Percentiles rank a stretch among this genome's conserved stretches.
phyloP scores from a whole-genome alignment of 441 rosid species.

The Aquilaria agallochum region DNA sequence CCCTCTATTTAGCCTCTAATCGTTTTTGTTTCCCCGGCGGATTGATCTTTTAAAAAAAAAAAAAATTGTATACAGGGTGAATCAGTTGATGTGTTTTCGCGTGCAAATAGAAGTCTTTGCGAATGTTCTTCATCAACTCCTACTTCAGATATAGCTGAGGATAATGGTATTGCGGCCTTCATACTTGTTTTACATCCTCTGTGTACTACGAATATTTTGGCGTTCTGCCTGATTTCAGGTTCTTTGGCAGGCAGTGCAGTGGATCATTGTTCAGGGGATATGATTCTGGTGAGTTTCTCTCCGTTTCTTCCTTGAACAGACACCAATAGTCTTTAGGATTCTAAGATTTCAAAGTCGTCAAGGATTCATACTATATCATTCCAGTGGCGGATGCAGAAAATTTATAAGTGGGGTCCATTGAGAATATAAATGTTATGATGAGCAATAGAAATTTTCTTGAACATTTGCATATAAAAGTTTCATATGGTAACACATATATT shows the following conservation, averaged over 20 bases:
- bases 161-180: conserved; percentile 33
- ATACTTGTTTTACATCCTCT: conserved; percentile 17
- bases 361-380: too few relatives aligned
- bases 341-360: too few relatives aligned
- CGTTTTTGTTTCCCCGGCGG: too few relatives aligned
- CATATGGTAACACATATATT: too few relatives aligned
- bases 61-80: conserved; percentile 38
- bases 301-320: too few relatives aligned
- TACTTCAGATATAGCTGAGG: conserved; percentile 44
- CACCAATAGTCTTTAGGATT: too few relatives aligned
- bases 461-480: too few relatives aligned
- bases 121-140: conserved; percentile 49
- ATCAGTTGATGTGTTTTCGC: conserved; percentile 45
- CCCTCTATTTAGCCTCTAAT: conserved; percentile 13
- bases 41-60: too few relatives aligned
- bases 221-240: conserved; percentile 41
- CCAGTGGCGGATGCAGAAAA: too few relatives aligned
- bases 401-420: too few relatives aligned
- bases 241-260: conserved; percentile 30
- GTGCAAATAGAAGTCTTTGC: conserved; percentile 43
- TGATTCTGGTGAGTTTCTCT: conserved; percentile 41
- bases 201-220: conserved; percentile 8
- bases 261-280: conserved; percentile 28
- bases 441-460: too few relatives aligned
- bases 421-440: too few relatives aligned